Evolutionary conservation across 306 rosid species (phyloP).

Genomic region (Datisca glomerata): DNA sequence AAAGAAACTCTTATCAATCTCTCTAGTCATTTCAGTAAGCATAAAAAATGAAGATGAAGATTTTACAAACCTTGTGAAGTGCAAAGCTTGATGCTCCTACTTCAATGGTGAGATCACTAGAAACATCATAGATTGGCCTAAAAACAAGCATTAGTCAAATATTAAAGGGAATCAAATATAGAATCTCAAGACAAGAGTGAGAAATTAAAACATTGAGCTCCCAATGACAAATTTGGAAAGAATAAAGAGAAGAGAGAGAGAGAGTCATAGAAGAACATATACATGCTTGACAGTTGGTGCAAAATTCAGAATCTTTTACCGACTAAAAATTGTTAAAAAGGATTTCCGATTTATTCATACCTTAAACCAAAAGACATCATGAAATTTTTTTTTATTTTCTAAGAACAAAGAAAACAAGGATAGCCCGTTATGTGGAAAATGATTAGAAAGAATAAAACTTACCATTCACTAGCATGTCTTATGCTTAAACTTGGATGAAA

Average conservation of each 20-base stretch:
- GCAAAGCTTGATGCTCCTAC: conserved; percentile 80
- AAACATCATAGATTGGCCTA: conserved; percentile 96
- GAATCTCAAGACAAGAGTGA: conserved; percentile 5
- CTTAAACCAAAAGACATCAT: no score
- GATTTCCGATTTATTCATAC: no score
- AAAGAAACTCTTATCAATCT: neutral
- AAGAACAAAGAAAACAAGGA: no score
- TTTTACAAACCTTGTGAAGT: conserved; percentile 73
- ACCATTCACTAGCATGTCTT: conserved; percentile 98
- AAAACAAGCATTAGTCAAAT: conserved; percentile 22
- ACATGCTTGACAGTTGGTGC: neutral
- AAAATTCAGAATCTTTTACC: neutral
- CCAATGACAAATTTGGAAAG: neutral
- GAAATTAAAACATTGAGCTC: neutral
- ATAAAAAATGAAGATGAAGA: neutral
- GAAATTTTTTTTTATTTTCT: no score
- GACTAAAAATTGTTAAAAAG: neutral
- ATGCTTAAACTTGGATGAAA: conserved; percentile 84
- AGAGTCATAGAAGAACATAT: neutral
- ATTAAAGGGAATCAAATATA: conserved; percentile 7
- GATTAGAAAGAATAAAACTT: conserved; percentile 5
- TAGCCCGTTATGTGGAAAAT: no score
- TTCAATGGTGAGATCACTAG: conserved; percentile 83
- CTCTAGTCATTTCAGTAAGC: neutral
- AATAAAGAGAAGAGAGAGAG: neutral